Evolutionary conservation across 2,329 filamentous ascomycete species (phyloP).

Genomic region (Neurospora sp.): DNA sequence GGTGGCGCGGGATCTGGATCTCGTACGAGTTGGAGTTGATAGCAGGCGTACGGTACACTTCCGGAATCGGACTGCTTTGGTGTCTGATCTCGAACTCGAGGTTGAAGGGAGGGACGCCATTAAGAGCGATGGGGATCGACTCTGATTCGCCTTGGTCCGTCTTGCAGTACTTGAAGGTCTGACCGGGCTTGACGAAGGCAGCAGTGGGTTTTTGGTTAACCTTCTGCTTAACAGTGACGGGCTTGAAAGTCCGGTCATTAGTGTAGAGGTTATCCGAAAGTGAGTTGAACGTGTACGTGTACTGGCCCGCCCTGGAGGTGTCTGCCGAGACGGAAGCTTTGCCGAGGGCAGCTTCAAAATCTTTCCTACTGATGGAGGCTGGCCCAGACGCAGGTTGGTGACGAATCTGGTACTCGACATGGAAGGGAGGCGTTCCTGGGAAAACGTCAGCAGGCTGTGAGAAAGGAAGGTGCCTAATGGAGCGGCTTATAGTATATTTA

Average conservation of each 20-base stretch:
- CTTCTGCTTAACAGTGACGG: slow-evolving; percentile 65
- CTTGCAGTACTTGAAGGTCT: slow-evolving; percentile 92
- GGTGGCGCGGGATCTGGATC: slow-evolving; percentile 73
- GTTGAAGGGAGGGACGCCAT: slow-evolving; percentile 77
- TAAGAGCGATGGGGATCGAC: slow-evolving; percentile 75
- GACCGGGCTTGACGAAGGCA: slow-evolving; percentile 73
- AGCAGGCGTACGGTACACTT: slow-evolving; percentile 71
- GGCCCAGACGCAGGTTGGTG: slow-evolving; percentile 60
- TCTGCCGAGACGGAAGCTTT: slow-evolving; percentile 77
- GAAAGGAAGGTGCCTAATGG: background rate
- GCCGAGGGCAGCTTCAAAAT: slow-evolving; percentile 66
- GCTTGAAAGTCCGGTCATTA: slow-evolving; percentile 54
- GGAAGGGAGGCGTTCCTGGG: slow-evolving; percentile 67
- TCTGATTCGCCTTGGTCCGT: slow-evolving; percentile 75
- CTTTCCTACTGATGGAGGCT: slow-evolving; percentile 54
- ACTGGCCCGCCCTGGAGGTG: slow-evolving; percentile 69
- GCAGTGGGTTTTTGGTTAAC: slow-evolving; percentile 79
- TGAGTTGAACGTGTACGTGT: slow-evolving; percentile 77
- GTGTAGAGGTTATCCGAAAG: slow-evolving; percentile 82
- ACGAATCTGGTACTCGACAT: slow-evolving; percentile 69
- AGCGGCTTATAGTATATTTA: slow-evolving; percentile 27
- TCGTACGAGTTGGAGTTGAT: slow-evolving; percentile 66
- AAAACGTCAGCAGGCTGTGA: background rate
- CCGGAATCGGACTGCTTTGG: slow-evolving; percentile 67
- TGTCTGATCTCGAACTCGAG: slow-evolving; percentile 92